Evolutionary conservation across 768 basidiomycete genomes (phyloP).

Genomic region (Dacryopinax spathularia): DNA sequence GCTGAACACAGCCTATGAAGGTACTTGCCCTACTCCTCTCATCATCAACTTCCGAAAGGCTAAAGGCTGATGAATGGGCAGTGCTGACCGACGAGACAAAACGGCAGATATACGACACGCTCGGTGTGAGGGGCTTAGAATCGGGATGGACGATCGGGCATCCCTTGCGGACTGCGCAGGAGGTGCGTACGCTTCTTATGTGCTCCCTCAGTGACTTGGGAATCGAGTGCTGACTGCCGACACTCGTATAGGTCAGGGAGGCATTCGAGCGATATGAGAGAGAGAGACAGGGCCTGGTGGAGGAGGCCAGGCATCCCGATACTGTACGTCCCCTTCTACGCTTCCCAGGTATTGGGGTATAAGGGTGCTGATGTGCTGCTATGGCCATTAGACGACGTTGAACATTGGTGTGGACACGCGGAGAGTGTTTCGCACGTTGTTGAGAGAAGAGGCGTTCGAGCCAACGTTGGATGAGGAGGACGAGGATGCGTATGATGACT

Average conservation of each 20-base stretch:
- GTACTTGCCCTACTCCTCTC: neutral
- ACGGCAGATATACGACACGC: neutral
- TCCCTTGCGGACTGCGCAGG: neutral
- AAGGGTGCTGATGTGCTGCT: too few species aligned
- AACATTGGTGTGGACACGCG: too few species aligned
- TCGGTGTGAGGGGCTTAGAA: neutral
- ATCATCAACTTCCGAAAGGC: neutral
- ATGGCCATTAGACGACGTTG: too few species aligned
- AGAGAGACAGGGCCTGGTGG: too few species aligned
- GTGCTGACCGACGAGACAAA: neutral
- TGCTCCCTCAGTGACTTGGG: neutral
- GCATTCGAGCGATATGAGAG: neutral
- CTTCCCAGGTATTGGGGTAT: too few species aligned
- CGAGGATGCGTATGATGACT: too few species aligned
- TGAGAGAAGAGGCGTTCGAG: too few species aligned
- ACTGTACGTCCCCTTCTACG: too few species aligned
- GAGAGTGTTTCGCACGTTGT: too few species aligned
- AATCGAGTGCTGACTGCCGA: neutral
- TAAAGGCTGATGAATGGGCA: too few species aligned
- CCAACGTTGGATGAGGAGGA: too few species aligned
- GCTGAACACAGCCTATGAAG: neutral
- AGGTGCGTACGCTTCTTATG: neutral
- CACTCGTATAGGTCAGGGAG: neutral
- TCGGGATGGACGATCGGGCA: neutral
- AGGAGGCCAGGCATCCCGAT: too few species aligned